Base-by-base conservation (phyloP, 2,329 filamentous ascomycete genomes). In the Chaetomium globosum region DNA sequence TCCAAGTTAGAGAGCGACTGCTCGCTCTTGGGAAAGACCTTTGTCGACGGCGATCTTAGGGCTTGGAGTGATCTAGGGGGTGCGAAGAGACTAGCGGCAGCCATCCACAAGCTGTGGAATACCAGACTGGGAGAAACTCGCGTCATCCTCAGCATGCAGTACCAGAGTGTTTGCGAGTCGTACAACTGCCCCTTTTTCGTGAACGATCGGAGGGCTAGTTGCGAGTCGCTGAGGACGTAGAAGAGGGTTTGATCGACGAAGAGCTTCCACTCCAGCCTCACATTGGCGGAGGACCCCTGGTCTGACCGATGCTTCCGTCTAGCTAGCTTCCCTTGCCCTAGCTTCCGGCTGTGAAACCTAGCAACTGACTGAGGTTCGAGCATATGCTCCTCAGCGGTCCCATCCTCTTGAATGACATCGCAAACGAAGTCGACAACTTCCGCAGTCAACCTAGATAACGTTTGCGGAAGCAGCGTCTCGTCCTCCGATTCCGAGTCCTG, bases 181-280 rank as follows among this genome's bases (percentile, higher is more conserved):
- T 85, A 81, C 0, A 86, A 73, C 53, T 81, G 79, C 12, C 80
- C 81, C 12, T 83, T 77, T 52, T 77, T 74, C 1, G 82, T 83
- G 67, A 90, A 90, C 0, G 87, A 89, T 46, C 75, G 76, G 31
- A 88, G 75, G 9, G 86, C 75, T 5, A 82, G 78, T 16, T 79
- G 78, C 1, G 86, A 84, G 57, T 86, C 81, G 69, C 85, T 86
- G 56, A 90, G 78, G 7, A 88, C 82, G 69, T 84, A 84, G 73
- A 89, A 90, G 7, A 90, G 76, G 58, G 84, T 86, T 71, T 90
- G 88, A 68, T 88, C 83, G 36, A 85, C 81, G 70, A 90, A 90
- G 1, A 80, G 72, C 67, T 82, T 84, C 85, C 87, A 89, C 65
- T 85, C 79, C 13, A 77, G 72, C 62, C 75, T 78, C 30, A 82